phyloP scores from a whole-genome alignment of 106 monocot species.

The Apostasia shenzhenica region DNA sequence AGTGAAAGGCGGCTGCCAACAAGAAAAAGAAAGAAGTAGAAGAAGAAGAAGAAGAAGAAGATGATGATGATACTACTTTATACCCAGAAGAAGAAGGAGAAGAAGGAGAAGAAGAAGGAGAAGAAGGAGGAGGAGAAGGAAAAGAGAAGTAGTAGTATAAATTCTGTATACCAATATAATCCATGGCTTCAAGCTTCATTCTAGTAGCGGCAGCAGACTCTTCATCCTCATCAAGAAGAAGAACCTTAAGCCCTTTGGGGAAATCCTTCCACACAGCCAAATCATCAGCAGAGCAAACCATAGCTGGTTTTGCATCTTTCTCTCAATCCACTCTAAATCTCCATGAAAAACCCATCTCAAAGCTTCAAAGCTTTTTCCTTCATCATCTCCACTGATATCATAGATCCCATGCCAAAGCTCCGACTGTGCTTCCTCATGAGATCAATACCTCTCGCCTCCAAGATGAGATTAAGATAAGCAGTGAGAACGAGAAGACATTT shows the following conservation, averaged over 20 bases:
- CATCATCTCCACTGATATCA: background rate
- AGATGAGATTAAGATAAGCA: background rate
- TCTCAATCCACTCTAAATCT: background rate
- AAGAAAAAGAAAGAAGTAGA: too few species aligned
- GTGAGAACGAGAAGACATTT: background rate
- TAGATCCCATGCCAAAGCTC: background rate
- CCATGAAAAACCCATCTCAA: background rate
- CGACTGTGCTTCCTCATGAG: background rate
- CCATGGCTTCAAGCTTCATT: constrained; percentile 47
- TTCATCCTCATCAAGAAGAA: constrained; percentile 31
- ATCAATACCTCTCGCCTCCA: background rate
- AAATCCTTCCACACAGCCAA: constrained; percentile 47
- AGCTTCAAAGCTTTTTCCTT: background rate
- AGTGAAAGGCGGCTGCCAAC: too few species aligned
- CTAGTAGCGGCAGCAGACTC: constrained; percentile 31
- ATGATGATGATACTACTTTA: background rate
- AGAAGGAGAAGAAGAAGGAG: background rate
- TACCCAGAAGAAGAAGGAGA: background rate
- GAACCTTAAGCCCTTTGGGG: constrained; percentile 48
- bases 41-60: background rate
- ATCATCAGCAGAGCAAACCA: constrained; percentile 25
- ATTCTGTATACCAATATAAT: constrained; percentile 36
- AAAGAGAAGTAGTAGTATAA: background rate
- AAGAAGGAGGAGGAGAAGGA: background rate
- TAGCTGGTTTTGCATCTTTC: constrained; percentile 15